These are phyloP conservation scores for Fusarium keratoplasticum DNA, from an alignment of 2,329 filamentous ascomycete genomes.

Conservation along the genomic window DNA sequence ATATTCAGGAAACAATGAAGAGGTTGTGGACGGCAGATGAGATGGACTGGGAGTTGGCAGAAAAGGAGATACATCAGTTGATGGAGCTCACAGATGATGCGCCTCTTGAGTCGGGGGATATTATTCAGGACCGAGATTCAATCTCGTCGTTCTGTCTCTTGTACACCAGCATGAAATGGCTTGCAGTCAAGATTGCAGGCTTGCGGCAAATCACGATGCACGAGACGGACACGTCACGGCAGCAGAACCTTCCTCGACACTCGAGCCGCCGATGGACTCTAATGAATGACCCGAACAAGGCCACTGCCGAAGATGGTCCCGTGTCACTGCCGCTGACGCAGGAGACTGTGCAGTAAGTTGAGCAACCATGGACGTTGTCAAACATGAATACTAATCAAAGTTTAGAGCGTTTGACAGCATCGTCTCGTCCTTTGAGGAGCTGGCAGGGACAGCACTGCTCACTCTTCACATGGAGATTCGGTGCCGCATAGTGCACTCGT, in stretches of 20 bases:
- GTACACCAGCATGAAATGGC: conserved; percentile 98
- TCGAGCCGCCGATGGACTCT: conserved; percentile 86
- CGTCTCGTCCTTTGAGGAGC: conserved; percentile 82
- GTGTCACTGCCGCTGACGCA: conserved; percentile 89
- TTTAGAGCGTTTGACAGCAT: conserved; percentile 85
- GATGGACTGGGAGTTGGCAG: conserved; percentile 65
- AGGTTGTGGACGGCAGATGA: conserved; percentile 71
- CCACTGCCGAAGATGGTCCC: conserved; percentile 70
- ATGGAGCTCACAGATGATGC: conserved; percentile 69
- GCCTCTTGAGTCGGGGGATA: conserved; percentile 79
- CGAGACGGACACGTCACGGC: conserved; percentile 73
- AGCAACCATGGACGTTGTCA: neutral
- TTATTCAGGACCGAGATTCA: conserved; percentile 89
- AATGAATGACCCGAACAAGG: conserved; percentile 72
- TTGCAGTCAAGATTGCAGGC: conserved; percentile 83
- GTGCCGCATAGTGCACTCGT: conserved; percentile 84
- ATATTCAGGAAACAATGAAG: conserved; percentile 77
- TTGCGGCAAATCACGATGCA: conserved; percentile 85
- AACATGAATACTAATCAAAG: conserved; percentile 38
- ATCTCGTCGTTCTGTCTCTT: conserved; percentile 87
- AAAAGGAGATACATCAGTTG: conserved; percentile 70
- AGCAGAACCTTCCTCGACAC: conserved; percentile 63
- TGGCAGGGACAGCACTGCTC: conserved; percentile 82
- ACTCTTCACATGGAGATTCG: conserved; percentile 91
- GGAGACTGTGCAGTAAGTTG: conserved; percentile 81